Base-by-base conservation (phyloP, 257 asterid genomes). In the Jacaranda mimosifolia region DNA sequence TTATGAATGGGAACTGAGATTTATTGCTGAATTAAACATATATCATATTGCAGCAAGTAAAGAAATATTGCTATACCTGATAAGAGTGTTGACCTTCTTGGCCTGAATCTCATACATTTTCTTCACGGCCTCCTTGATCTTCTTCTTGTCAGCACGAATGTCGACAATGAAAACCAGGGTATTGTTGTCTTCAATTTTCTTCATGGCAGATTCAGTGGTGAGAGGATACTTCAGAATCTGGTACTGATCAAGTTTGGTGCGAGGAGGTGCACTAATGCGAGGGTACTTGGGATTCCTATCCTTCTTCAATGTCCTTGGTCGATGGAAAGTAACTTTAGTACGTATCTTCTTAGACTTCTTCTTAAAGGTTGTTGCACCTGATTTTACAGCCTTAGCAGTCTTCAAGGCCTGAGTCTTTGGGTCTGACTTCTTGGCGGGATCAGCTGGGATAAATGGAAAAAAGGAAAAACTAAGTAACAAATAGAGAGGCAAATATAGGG, bases 151-250 rank as follows among this genome's bases (percentile, higher is more conserved):
- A 7, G 89, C 92, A 48, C 85, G 83, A 10, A 87, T 68, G 81
- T 87, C 89, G 35, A 87, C 89, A 35, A 87, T 83, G 81, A 87
- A 87, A 6, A 83, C 92, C 18, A 87, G 73, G 26, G 90, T 87
- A 68, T 85, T 87, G 76, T 87, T 87, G 77, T 87, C 88, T 62
- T 87, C 90, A 1, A 87, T 87, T 57, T 83, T 87, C 71, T 87
- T 87, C 90, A 83, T 87, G 26, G 90, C 87, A 12, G 91, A 87
- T 66, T 87, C 90, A 4, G 88, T 87, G 67, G 90, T 85, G 40
- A 84, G 80, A 2, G 91, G 89, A 32, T 85, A 84, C 70, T 84
- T 83, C 63, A 84, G 65, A 46, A 87, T 85, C 71, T 79, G 83
- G 72, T 85, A 87, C 7, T 87, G 87, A 36, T 87, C 91, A 42